Base-by-base conservation (phyloP, 441 rosid genomes). In the Pelargonium australe region DNA sequence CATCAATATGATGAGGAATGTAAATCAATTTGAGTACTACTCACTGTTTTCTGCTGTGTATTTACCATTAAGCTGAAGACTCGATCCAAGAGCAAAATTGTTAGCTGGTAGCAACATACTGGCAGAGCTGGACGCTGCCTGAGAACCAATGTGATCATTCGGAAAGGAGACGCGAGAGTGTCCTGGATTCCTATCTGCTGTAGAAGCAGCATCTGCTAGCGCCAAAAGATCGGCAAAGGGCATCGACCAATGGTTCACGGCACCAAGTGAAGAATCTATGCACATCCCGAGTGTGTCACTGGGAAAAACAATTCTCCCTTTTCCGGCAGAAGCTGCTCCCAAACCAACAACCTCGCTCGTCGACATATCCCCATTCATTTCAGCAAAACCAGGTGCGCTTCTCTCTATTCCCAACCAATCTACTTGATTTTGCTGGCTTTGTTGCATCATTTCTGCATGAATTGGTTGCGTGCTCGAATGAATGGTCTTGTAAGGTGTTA, bases 211-310 rank as follows among this genome's bases (percentile, higher is more conserved):
- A 71, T 85, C 78, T 2, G 88, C 89, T 13, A 81, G 81, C 44
- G 87, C 88, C 76, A 91, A 57, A 19, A 87, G 90, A 28, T 84
- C 80, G 10, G 66, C 63, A 69, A 79, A 85, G 72, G 86, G 71
- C 17, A 83, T 76, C 37, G 73, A 75, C 64, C 67, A 73, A 43
- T 10, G 45, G 20, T 47, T 67, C 62, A 64, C 28, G 37, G 75
- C 73, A 5, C 57, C 75, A 19, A 73, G 51, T 17, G 75, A 7
- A 65, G 72, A 63, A 53, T 65, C 77, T n/a, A 17, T 60, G 68
- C 70, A 61, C 65, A 76, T 31, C 51, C 70, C 72, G 20, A 17
- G 45, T 20, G n/a, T 20, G 37, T 28, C 70, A 41, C 31, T 51
- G 20, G 17, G 5, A 34, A 28, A n/a, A 71, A 68, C 23, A 9